Evolutionary conservation across 1,139 yeast species (phyloP).

Genomic region (Meyerozyma guilliermondii): DNA sequence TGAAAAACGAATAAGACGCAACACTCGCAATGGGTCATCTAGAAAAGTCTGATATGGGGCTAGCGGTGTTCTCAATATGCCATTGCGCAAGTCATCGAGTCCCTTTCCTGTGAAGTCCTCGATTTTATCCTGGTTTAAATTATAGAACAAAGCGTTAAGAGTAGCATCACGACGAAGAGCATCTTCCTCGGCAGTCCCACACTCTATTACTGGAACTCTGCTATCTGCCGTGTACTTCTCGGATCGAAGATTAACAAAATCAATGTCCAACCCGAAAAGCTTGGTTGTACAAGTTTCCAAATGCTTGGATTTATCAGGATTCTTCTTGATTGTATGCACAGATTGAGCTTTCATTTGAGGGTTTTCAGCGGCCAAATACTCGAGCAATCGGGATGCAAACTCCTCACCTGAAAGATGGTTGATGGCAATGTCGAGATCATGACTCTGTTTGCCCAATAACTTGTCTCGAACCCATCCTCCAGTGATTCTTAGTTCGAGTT

Average conservation of each 20-base stretch:
- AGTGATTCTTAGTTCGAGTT: constrained; percentile 66
- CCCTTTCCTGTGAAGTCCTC: constrained; percentile 87
- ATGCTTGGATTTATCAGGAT: constrained; percentile 94
- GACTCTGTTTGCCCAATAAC: constrained; percentile 68
- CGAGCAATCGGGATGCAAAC: constrained; percentile 65
- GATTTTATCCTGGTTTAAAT: constrained; percentile 57
- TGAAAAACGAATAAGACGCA: constrained; percentile 82
- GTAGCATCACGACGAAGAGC: constrained; percentile 95
- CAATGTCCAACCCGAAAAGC: constrained; percentile 75
- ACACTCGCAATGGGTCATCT: constrained; percentile 89
- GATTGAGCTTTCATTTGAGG: constrained; percentile 42
- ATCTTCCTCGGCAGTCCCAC: constrained; percentile 90
- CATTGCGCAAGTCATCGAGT: constrained; percentile 59
- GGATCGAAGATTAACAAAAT: constrained; percentile 84
- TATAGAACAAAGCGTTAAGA: constrained; percentile 83
- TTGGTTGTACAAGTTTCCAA: constrained; percentile 93
- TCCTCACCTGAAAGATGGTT: constrained; percentile 80
- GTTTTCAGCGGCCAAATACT: constrained; percentile 43
- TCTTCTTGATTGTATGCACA: constrained; percentile 80
- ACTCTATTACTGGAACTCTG: constrained; percentile 69
- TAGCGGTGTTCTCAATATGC: constrained; percentile 82
- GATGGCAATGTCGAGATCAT: constrained; percentile 90
- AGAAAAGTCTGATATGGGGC: constrained; percentile 78
- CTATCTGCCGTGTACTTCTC: constrained; percentile 82
- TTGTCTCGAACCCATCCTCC: constrained; percentile 99